phyloP scores from a whole-genome alignment of 2,329 filamentous ascomycete species.

The Monosporascus sp. region DNA sequence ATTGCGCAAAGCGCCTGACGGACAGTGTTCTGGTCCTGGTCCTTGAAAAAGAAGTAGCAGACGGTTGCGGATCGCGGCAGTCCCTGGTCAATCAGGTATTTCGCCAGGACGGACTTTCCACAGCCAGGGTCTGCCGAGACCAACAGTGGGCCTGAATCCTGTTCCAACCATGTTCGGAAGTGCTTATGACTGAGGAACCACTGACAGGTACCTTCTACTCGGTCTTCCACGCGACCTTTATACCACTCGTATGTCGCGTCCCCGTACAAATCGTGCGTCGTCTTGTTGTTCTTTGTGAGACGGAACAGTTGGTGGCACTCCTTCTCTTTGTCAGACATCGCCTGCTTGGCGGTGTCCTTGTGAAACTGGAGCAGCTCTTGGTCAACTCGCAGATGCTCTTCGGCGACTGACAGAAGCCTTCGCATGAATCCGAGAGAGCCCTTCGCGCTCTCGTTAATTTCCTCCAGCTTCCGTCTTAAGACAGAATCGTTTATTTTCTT shows the following conservation, averaged over 20 bases:
- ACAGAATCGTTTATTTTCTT: not conserved
- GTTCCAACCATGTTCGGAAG: slow-evolving; percentile 24
- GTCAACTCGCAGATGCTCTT: too few relatives aligned
- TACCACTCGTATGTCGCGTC: slow-evolving; percentile 24
- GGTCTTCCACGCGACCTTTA: slow-evolving; percentile 21
- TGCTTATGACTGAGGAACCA: slow-evolving; percentile 28
- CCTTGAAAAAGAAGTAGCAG: slow-evolving; percentile 42
- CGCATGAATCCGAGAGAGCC: too few relatives aligned
- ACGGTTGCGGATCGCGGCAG: slow-evolving; percentile 18
- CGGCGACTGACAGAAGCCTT: too few relatives aligned
- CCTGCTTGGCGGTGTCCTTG: too few relatives aligned
- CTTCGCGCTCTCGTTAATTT: not conserved
- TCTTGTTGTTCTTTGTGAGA: too few relatives aligned
- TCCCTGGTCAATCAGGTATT: slow-evolving; percentile 24
- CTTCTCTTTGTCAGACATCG: too few relatives aligned
- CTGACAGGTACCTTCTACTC: slow-evolving; percentile 23
- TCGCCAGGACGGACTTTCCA: slow-evolving; percentile 33
- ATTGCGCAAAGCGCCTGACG: slow-evolving; percentile 33
- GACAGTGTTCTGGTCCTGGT: slow-evolving; percentile 30
- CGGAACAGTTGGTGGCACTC: too few relatives aligned
- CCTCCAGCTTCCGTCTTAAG: not conserved
- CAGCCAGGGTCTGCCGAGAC: slow-evolving; percentile 35
- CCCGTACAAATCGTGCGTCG: too few relatives aligned
- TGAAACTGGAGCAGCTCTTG: too few relatives aligned
- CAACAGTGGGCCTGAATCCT: slow-evolving; percentile 24